Conservation (phyloP, 177 flowering plant genomes). For the Vitis hybrid region DNA sequence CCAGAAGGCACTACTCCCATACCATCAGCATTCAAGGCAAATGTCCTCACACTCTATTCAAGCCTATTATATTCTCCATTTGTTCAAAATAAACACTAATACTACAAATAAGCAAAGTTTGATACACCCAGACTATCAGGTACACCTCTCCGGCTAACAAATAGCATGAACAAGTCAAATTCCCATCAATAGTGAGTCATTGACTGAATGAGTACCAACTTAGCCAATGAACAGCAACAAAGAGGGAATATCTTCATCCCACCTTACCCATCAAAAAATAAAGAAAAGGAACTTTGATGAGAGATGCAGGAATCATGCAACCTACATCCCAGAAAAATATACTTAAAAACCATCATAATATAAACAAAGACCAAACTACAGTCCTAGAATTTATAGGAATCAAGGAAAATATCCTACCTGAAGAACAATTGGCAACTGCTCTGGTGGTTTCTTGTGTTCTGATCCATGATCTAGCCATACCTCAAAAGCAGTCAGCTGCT, state of each 20-base stretch:
- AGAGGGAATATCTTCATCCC: constrained; percentile 1
- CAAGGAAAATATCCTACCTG: constrained; percentile 51
- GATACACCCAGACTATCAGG: background rate
- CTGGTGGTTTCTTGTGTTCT: constrained; percentile 91
- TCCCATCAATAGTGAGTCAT: background rate
- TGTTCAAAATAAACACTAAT: no score
- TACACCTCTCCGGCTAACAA: background rate
- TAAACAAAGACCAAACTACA: background rate
- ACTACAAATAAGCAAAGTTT: no score
- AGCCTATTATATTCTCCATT: no score
- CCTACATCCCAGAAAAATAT: background rate
- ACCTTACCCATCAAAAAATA: background rate
- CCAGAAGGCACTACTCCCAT: no score
- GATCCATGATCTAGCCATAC: constrained; percentile 99
- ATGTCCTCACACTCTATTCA: no score
- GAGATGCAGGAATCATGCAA: constrained; percentile 1
- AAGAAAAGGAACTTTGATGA: background rate
- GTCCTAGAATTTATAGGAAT: background rate
- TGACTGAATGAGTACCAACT: background rate
- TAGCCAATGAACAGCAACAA: background rate
- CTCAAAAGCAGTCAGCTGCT: constrained; percentile 95
- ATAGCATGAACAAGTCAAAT: background rate
- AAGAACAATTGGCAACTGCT: constrained; percentile 95
- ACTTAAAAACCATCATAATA: background rate
- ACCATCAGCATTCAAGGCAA: no score